Evolutionary conservation across 768 basidiomycete genomes (phyloP), one percentile per base, ranked within the genome.

Genomic region (Mycena rosella): DNA sequence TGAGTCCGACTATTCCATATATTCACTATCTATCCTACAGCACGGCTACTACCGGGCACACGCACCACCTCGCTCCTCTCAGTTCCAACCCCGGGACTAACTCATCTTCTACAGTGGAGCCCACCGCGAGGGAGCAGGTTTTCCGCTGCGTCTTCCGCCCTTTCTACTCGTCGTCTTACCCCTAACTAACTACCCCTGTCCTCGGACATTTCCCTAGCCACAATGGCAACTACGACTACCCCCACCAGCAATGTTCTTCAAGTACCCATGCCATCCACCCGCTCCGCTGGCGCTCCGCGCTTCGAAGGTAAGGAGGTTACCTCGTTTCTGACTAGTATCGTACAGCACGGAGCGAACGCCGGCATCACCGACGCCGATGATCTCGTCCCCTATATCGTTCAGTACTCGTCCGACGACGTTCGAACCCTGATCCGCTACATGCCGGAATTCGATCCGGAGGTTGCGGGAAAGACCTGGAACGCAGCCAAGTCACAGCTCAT

Each of bases 61-160:
- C n/a, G 45, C 45, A 47, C 45, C 20, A 47, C 24, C 45, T 47
- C 45, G 5, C 5, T 3, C 15, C 45, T n/a, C n/a, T 47, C 45
- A 5, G 45, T 47, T n/a, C 22, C 9, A n/a, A n/a, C 45, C 45
- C 22, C 5, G 6, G 45, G 45, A 47, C 45, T 3, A 24, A n/a
- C 45, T n/a, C 22, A 17, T 24, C 64, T 58, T 60, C 57, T 29
- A 38, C 64, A 66, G 64, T 66, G 64, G 64, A 66, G 64, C 64
- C 64, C 64, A 66, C 64, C 57, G 57, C 64, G 64, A 66, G 57
- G 64, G 64, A 26, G 26, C 32, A 22, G 57, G 55, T 47, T 47
- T 38, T 49, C 63, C 44, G 57, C 38, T 52, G 36, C 48, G n/a
- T n/a, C n/a, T n/a, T n/a, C n/a, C n/a, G n/a, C n/a, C n/a, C n/a